A percentile compares a stretch with the other conserved stretches of the same genome.
Evolutionary conservation across 208 protist genomes (phyloP).

Genomic region (Trypanosoma boissoni): DNA sequence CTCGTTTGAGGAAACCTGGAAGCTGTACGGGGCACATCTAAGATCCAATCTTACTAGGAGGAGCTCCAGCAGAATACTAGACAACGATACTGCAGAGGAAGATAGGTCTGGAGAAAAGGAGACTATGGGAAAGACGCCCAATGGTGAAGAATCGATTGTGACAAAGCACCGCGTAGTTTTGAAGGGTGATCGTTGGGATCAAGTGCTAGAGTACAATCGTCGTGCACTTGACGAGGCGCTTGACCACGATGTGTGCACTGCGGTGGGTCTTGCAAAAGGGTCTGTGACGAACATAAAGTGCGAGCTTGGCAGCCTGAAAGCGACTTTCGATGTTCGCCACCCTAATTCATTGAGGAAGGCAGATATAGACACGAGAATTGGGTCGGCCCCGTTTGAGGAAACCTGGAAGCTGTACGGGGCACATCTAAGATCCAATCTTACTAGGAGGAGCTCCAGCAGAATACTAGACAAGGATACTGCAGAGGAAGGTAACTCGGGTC

Average conservation of each 20-base stretch:
- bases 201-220: too few relatives aligned
- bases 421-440: too few relatives aligned
- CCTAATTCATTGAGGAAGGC: background rate
- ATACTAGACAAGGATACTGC: too few relatives aligned
- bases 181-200: too few relatives aligned
- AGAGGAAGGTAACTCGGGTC: too few relatives aligned
- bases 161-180: too few relatives aligned
- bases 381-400: too few relatives aligned
- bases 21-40: slow-evolving; percentile 6
- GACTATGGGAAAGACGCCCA: background rate
- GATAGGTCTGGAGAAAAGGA: background rate
- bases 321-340: slow-evolving; percentile 3
- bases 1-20: slow-evolving; percentile 16
- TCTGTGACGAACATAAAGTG: slow-evolving; percentile 6
- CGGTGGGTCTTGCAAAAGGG: too few relatives aligned
- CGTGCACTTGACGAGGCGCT: too few relatives aligned
- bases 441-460: too few relatives aligned
- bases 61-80: background rate
- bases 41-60: background rate
- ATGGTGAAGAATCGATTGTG: background rate
- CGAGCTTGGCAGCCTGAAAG: background rate
- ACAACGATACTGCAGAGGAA: background rate
- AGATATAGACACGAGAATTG: background rate
- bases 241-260: too few relatives aligned
- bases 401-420: too few relatives aligned